Evolutionary conservation across 805 yeast species (phyloP), one percentile per base, ranked within the genome.

Genomic region (Monosporozyma unispora): DNA sequence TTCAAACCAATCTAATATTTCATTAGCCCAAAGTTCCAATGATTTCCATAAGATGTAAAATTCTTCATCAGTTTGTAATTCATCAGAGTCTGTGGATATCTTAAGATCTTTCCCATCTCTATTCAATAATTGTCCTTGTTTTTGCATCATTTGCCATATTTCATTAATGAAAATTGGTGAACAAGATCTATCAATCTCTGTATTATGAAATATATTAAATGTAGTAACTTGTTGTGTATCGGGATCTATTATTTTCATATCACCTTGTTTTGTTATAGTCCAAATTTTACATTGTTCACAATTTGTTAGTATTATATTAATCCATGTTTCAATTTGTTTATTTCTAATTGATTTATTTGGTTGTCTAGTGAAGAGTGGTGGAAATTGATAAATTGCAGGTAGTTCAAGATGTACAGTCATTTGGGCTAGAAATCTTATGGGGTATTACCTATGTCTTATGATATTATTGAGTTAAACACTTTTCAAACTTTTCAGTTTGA

Each of bases 361-460:
- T 67, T 91, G 99, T 52, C 80, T 75, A 8, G 98, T 93, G 69
- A 81, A 91, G 56, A 91, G 79, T 0, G 99, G 99, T 5, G 97
- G 97, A 65, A 89, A 91, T 37, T 79, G 72, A 59, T 81, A 80
- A 18, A 82, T 80, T 3, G 75, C 63, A 4, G 87, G 85, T 48
- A 70, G 39, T 5, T 40, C 22, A 37, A 46, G 11, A 19, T 29
- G 41, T 45, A 18, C n/a, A 18, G 38, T n/a, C 21, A 35, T 35
- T 4, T n/a, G 10, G 21, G 21, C n/a, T 35, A 18, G 21, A 18
- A 3, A 21, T 38, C 3, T 38, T 18, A 10, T 38, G n/a, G n/a
- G n/a, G n/a, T n/a, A n/a, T n/a, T n/a, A n/a, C n/a, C n/a, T n/a
- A n/a, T n/a, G n/a, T n/a, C n/a, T n/a, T n/a, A n/a, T n/a, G n/a